Conservation (phyloP, 2,329 filamentous ascomycete species). For the Leptographium lundbergii region DNA sequence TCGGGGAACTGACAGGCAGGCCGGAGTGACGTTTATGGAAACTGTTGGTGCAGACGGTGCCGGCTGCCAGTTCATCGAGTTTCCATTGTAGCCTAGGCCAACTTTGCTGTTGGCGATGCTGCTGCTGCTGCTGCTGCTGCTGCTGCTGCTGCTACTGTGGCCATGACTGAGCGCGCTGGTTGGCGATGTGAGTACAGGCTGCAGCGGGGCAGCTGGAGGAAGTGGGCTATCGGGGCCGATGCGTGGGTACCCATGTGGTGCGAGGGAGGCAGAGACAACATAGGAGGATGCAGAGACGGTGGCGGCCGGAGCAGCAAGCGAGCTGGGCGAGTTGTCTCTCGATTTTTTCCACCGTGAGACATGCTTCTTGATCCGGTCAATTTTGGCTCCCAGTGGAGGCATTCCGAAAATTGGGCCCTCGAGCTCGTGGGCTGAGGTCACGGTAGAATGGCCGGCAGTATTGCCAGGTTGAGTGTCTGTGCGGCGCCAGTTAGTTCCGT, state of each 20-base stretch:
- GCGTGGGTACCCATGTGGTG: background rate
- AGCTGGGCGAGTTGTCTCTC: background rate
- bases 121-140: background rate
- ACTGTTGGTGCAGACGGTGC: background rate
- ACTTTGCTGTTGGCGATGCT: background rate
- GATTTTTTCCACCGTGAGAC: background rate
- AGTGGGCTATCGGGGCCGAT: background rate
- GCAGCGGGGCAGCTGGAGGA: too few relatives aligned
- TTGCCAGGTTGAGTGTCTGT: background rate
- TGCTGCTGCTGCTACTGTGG: background rate
- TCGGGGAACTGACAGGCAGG: background rate
- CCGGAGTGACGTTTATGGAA: background rate
- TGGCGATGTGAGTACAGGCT: background rate
- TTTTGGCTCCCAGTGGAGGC: background rate
- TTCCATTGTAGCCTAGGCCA: background rate
- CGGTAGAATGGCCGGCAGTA: background rate
- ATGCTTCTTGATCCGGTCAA: background rate
- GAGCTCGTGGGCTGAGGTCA: background rate
- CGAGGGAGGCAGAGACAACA: background rate
- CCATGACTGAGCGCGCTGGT: background rate
- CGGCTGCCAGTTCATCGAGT: background rate
- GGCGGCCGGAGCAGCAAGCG: background rate
- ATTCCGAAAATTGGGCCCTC: background rate
- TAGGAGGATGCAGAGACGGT: background rate
- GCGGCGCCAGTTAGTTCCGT: background rate